Evolutionary conservation across 176 grass and related monocot genomes (phyloP).

Genomic region (Urochloa ruziziensis): DNA sequence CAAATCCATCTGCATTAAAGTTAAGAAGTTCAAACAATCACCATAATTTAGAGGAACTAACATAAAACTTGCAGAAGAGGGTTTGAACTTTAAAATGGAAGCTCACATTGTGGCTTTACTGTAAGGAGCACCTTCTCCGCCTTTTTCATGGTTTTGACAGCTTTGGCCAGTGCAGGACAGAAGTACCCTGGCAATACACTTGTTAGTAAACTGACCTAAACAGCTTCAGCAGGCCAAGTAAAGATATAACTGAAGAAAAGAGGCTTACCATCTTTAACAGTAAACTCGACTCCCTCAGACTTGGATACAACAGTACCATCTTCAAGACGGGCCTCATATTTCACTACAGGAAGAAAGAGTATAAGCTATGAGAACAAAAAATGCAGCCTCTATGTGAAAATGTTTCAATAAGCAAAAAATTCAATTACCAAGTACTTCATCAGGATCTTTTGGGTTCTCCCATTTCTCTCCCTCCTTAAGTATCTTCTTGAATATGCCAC

Average conservation of each 20-base stretch:
- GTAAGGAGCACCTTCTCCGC: conserved; percentile 76
- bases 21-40: not conserved
- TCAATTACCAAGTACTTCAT: conserved; percentile 96
- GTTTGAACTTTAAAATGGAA: not conserved
- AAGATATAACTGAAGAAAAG: not conserved
- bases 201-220: conserved; percentile 13
- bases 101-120: conserved; percentile 90
- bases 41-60: not conserved
- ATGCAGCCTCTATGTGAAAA: not conserved
- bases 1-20: conserved; percentile 75
- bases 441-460: conserved; percentile 93
- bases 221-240: not conserved
- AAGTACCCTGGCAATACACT: conserved; percentile 56
- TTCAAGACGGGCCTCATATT: conserved; percentile 80
- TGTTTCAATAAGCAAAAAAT: conserved; percentile 7
- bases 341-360: conserved; percentile 45
- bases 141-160: conserved; percentile 98
- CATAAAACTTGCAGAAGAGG: not conserved
- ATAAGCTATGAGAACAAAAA: not conserved
- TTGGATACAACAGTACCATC: conserved; percentile 76
- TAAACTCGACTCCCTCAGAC: conserved; percentile 79
- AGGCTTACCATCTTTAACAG: conserved; percentile 83
- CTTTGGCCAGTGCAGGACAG: conserved; percentile 71
- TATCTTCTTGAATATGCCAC: conserved; percentile 86
- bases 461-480: conserved; percentile 88